A percentile compares a stretch with the other conserved stretches of the same genome.
Evolutionary conservation across 345 rosid species (phyloP).

Genomic region (Cardamine chenopodiifolia): DNA sequence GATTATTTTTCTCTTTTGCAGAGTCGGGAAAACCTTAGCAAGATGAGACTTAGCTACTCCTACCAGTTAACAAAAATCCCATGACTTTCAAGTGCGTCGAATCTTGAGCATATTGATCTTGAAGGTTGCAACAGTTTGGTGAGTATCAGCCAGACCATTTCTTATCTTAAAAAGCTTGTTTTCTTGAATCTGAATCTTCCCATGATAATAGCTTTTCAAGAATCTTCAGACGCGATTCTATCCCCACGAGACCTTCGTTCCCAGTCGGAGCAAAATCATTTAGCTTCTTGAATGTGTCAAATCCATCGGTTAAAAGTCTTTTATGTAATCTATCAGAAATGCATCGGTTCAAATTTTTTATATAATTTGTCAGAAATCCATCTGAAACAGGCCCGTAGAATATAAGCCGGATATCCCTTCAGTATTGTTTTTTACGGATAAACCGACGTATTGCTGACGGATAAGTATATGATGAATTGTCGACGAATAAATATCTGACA

Average conservation of each 20-base stretch:
- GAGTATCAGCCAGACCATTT: constrained; percentile 28
- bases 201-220: constrained; percentile 18
- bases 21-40: constrained; percentile 25
- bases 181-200: constrained; percentile 25
- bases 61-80: constrained; percentile 20
- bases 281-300: constrained; percentile 37
- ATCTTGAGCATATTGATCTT: constrained; percentile 40
- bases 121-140: constrained; percentile 35
- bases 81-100: constrained; percentile 31
- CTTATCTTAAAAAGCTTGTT: constrained; percentile 23
- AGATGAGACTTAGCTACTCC: constrained; percentile 34
- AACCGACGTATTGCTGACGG: no score
- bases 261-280: constrained; percentile 26
- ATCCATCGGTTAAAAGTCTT: no score
- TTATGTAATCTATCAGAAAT: no score
- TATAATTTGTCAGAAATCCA: no score
- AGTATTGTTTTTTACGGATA: no score
- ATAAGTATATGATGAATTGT: no score
- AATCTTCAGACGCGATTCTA: constrained; percentile 31
- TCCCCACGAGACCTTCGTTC: constrained; percentile 38
- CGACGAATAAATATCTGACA: no score
- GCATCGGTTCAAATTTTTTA: no score
- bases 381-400: no score
- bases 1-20: constrained; percentile 4
- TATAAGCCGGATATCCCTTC: no score